Percentiles rank a stretch among this genome's conserved stretches.
Evolutionary conservation across 768 basidiomycete species (phyloP).

Genomic region (Cubamyces sp.): DNA sequence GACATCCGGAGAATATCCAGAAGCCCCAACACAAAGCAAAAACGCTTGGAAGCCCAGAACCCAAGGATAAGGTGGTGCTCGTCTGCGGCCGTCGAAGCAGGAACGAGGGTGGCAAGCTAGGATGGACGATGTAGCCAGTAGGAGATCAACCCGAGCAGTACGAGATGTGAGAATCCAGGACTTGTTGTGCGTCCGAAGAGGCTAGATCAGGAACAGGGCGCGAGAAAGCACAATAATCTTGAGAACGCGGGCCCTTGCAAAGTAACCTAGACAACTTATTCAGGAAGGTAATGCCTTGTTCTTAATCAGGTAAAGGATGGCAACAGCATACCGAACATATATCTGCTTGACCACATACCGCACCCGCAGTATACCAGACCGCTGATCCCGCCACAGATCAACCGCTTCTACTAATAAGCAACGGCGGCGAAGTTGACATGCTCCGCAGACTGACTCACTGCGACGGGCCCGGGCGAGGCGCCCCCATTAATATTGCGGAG

Average conservation of each 20-base stretch:
- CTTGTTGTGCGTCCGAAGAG: background rate
- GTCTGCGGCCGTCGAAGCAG: background rate
- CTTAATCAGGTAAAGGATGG: too few species aligned
- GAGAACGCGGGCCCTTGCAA: too few species aligned
- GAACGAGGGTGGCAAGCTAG: background rate
- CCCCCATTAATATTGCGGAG: background rate
- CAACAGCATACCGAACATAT: too few species aligned
- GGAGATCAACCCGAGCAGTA: background rate
- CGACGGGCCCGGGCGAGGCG: background rate
- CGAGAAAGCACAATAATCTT: too few species aligned
- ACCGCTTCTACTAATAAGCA: background rate
- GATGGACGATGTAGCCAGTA: background rate
- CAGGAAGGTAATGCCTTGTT: too few species aligned
- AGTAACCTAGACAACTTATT: too few species aligned
- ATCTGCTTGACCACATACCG: too few species aligned
- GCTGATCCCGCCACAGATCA: background rate
- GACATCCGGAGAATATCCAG: background rate
- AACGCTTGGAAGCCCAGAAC: background rate
- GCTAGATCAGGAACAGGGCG: too few species aligned
- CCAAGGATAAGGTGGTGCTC: background rate
- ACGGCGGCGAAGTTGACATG: too few species aligned
- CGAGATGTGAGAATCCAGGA: background rate
- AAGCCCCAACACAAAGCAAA: background rate
- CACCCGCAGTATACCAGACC: too few species aligned
- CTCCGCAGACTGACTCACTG: background rate